Conservation (phyloP, 129 eudicot genomes). For the Mikania micrantha region DNA sequence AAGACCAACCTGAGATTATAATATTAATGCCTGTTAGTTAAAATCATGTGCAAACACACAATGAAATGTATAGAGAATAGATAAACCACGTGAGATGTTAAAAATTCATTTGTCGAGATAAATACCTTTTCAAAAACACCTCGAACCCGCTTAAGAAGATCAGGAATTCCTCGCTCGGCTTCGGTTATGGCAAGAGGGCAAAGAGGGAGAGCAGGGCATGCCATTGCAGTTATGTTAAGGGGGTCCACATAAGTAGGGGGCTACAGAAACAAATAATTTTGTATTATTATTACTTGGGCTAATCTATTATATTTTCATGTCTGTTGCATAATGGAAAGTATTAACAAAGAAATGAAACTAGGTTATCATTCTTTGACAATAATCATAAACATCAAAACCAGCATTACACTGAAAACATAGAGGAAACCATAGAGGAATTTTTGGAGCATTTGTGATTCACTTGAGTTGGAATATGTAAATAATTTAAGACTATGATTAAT, state of each 20-base stretch:
- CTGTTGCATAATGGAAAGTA: background rate
- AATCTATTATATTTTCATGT: background rate
- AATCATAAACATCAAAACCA: background rate
- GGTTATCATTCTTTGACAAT: background rate
- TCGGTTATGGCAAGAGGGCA: conserved; percentile 98
- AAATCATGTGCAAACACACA: background rate
- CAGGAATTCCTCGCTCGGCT: conserved; percentile 96
- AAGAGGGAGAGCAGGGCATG: conserved; percentile 97
- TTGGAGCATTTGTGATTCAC: background rate
- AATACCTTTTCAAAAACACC: conserved; percentile 84
- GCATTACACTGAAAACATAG: background rate
- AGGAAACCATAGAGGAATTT: background rate
- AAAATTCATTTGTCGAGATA: background rate
- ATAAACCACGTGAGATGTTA: background rate
- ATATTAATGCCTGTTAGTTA: background rate
- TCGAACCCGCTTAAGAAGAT: conserved; percentile 74
- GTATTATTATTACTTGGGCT: background rate
- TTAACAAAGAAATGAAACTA: background rate
- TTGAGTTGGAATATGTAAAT: background rate
- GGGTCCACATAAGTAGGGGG: conserved; percentile 87
- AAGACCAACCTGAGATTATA: conserved; percentile 79
- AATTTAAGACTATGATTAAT: background rate
- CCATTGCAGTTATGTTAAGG: conserved; percentile 98
- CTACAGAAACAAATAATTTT: conserved; percentile 35
- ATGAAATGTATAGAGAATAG: background rate